Evolutionary conservation across 192 early-diverging fungal species (phyloP), one percentile per base, ranked within the genome.

Genomic region (Geranomyces variabilis): DNA sequence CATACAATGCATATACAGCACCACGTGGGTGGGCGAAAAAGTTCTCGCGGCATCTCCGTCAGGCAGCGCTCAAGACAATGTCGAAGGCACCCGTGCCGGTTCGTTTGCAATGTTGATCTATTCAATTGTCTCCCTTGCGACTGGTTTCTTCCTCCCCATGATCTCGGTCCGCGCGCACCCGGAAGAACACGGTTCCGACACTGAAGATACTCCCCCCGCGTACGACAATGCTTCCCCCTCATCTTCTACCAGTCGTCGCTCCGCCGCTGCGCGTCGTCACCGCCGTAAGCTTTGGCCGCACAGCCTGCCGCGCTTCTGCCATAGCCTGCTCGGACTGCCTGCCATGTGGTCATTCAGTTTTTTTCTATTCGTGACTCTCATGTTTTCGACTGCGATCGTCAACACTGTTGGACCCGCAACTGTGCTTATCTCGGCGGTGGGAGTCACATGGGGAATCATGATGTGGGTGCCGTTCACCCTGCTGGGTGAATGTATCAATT

Each of bases 391-490:
- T 0, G 80, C 82, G 36, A 86, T 85, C 33, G 84, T 90, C 1
- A 68, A 81, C 26, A 79, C 74, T 1, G 82, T 90, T 1, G 66
- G 47, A 6, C 73, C 80, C 13, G 93, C 93, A 0, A 90, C 89
- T 0, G 51, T 81, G n/a, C 67, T 94, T 14, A 80, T 97, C 73
- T 89, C 90, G 0, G 33, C 87, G 1, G 82, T 89, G 58, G 94
- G 96, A 26, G 78, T 97, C 28, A 83, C 92, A 0, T 99, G 94
- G 94, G 93, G 92, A 0, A 81, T 93, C n/a, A 86, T 88, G 17
- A 78, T 91, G 70, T 98, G 96, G 96, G 83, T 93, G n/a, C 96
- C 96, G 1, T 96, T 95, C 79, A 87, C 93, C 0, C 82, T 98
- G 57, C 83, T 98, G 2, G 94, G 94, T 31, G 92, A 93, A 73